Evolutionary conservation across 768 basidiomycete species (phyloP).

Genomic region (Boletus pseudo-olivaceus): DNA sequence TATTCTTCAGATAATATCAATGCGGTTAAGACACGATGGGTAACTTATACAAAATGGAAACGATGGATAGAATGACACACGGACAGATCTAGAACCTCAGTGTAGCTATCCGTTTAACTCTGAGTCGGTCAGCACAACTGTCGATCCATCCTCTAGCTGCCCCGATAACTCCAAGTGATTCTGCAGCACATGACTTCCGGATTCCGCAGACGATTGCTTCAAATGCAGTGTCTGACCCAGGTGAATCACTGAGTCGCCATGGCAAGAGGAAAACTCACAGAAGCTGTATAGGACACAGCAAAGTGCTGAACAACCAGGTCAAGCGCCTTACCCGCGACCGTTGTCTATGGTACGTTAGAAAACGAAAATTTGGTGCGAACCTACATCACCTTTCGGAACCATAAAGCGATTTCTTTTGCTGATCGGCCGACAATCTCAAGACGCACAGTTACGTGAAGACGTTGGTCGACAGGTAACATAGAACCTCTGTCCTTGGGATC

Average conservation of each 20-base stretch:
- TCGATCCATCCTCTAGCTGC: constrained; percentile 54
- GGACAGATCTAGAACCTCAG: not conserved
- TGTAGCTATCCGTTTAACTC: not conserved
- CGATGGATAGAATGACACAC: not conserved
- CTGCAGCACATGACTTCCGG: constrained; percentile 32
- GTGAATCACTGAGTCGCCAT: constrained; percentile 12
- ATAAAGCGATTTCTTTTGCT: constrained; percentile 47
- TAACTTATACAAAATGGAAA: not conserved
- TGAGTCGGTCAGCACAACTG: constrained; percentile 15
- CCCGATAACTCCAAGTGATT: constrained; percentile 47
- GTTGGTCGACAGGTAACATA: constrained; percentile 48
- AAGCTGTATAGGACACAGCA: constrained; percentile 4
- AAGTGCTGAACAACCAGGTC: constrained; percentile 44
- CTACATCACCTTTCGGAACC: constrained; percentile 64
- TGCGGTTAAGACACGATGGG: not conserved
- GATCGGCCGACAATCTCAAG: constrained; percentile 25
- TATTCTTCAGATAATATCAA: constrained; percentile 16
- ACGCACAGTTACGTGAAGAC: constrained; percentile 53
- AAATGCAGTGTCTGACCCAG: constrained; percentile 43
- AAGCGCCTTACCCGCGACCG: constrained; percentile 57
- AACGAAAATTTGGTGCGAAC: not conserved
- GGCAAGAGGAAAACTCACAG: constrained; percentile 9
- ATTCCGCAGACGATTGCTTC: constrained; percentile 25
- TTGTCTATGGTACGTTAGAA: constrained; percentile 37
- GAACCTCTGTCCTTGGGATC: constrained; percentile 54